Evolutionary conservation across 495 filamentous ascomycete species (phyloP).

Genomic region (Penicillium pulvis): DNA sequence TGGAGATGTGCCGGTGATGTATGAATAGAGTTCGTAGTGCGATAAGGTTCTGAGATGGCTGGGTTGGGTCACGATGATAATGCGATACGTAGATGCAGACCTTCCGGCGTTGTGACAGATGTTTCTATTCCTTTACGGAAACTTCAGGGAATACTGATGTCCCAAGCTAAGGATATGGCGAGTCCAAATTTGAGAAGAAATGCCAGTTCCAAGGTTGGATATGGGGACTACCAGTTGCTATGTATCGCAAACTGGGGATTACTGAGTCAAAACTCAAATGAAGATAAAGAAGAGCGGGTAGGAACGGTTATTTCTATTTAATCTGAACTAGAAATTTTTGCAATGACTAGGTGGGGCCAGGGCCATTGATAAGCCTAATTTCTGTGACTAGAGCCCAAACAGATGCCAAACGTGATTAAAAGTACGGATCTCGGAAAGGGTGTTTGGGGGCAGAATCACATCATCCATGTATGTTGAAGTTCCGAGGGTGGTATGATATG

Average conservation of each 20-base stretch:
- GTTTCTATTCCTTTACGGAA: not conserved
- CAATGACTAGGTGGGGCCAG: constrained; percentile 18
- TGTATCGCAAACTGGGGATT: not conserved
- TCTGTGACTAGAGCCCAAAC: constrained; percentile 11
- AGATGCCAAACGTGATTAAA: not conserved
- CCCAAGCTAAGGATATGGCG: not conserved
- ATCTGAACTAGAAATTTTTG: constrained; percentile 16
- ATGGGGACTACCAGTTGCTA: not conserved
- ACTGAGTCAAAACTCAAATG: not conserved
- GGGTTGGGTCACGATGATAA: not conserved
- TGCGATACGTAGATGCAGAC: too few relatives aligned
- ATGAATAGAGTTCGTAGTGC: not conserved
- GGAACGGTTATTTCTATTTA: not conserved
- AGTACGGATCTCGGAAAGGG: constrained; percentile 12
- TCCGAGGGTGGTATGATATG: not conserved
- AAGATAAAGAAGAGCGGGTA: constrained; percentile 3
- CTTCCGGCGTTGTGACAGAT: too few relatives aligned
- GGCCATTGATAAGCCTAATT: constrained; percentile 20
- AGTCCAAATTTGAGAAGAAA: not conserved
- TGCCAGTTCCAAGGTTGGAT: not conserved
- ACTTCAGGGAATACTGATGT: not conserved
- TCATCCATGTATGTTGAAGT: not conserved
- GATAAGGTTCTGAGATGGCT: constrained; percentile 2
- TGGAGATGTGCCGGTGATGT: not conserved
- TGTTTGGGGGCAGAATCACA: not conserved